Evolutionary conservation across 306 rosid genomes (phyloP).

Genomic region (Ceratonia siliqua): DNA sequence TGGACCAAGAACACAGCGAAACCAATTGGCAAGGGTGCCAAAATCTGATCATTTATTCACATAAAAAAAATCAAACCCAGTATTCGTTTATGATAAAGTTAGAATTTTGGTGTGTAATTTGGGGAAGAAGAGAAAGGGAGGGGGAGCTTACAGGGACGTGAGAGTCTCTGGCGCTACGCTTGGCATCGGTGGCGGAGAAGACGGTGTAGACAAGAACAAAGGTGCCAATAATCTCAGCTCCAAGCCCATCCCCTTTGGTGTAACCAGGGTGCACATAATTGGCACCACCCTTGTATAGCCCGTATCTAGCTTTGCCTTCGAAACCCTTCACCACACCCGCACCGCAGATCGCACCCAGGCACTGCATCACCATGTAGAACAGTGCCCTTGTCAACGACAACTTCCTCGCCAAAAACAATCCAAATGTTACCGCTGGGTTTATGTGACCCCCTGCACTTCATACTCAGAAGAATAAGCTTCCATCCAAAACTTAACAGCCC

Average conservation of each 20-base stretch:
- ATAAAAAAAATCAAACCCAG: not conserved
- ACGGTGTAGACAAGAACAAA: slow-evolving; percentile 60
- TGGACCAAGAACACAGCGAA: slow-evolving; percentile 60
- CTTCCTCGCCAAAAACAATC: slow-evolving; percentile 49
- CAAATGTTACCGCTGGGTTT: slow-evolving; percentile 56
- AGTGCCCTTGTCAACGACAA: slow-evolving; percentile 42
- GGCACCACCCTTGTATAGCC: slow-evolving; percentile 25
- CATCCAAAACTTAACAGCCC: not conserved
- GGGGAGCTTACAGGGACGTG: slow-evolving; percentile 53
- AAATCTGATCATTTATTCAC: slow-evolving; percentile 29
- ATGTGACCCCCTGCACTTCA: slow-evolving; percentile 51
- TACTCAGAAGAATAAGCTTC: not conserved
- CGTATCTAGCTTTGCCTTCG: slow-evolving; percentile 37
- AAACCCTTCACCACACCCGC: slow-evolving; percentile 61
- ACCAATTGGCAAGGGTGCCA: slow-evolving; percentile 60
- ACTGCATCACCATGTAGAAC: slow-evolving; percentile 58
- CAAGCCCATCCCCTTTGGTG: slow-evolving; percentile 57
- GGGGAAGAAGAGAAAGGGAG: not conserved
- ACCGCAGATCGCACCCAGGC: slow-evolving; percentile 48
- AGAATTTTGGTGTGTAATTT: not conserved
- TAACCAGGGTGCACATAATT: slow-evolving; percentile 44
- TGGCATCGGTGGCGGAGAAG: slow-evolving; percentile 60
- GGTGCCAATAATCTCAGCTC: slow-evolving; percentile 58
- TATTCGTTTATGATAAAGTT: not conserved
- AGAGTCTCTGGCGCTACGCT: slow-evolving; percentile 58